Conservation (phyloP, 306 rosid genomes). For the Dryas octopetala region DNA sequence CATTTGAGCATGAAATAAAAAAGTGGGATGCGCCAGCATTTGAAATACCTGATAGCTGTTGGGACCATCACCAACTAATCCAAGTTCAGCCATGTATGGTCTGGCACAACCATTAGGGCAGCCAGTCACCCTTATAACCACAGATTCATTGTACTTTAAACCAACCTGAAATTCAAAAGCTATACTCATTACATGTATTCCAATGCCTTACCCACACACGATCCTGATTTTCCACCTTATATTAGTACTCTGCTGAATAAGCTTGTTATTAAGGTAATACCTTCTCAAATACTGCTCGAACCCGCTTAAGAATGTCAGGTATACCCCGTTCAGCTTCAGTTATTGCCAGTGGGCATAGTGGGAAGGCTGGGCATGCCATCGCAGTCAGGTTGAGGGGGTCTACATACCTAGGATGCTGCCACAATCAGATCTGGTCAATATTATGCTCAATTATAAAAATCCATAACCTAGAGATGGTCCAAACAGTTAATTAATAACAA, state of each 20-base stretch:
- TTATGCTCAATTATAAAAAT: conserved; percentile 2
- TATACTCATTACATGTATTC: conserved; percentile 11
- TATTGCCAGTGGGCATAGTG: conserved; percentile 94
- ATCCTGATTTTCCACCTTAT: not conserved
- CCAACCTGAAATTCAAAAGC: conserved; percentile 66
- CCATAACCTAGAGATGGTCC: not conserved
- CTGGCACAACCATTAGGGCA: conserved; percentile 97
- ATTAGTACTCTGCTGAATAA: not conserved
- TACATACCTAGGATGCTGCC: conserved; percentile 79
- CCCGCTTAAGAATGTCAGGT: conserved; percentile 84
- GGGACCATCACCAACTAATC: conserved; percentile 96
- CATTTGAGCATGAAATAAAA: not conserved
- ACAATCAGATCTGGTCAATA: conserved; percentile 31
- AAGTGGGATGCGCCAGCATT: conserved; percentile 14
- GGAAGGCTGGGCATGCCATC: conserved; percentile 99
- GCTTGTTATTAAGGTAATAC: conserved; percentile 34
- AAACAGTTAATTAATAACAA: not conserved
- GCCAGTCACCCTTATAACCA: conserved; percentile 89
- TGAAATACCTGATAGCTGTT: conserved; percentile 90
- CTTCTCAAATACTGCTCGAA: conserved; percentile 89
- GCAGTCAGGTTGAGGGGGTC: conserved; percentile 95
- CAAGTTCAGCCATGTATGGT: conserved; percentile 99
- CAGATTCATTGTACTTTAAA: conserved; percentile 79
- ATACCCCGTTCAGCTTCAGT: conserved; percentile 98
- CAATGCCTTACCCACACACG: not conserved